A percentile compares a stretch with the other conserved stretches of the same genome.
These are phyloP conservation scores for Pestalotiopsis sp. DNA, from an alignment of 2,329 filamentous ascomycete genomes.

Conservation along the genomic window DNA sequence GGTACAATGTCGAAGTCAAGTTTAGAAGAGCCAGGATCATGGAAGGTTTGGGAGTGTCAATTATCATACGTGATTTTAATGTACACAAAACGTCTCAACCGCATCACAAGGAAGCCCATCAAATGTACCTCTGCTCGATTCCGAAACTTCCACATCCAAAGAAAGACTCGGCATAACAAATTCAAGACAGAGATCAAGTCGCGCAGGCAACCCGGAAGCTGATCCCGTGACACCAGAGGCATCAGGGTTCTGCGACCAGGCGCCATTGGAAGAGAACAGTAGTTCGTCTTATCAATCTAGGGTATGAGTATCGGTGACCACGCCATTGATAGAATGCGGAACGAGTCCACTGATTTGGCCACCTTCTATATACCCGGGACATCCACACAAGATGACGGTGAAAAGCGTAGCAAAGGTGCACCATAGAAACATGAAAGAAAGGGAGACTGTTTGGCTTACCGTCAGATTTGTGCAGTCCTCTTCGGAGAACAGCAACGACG, in stretches of 20 bases:
- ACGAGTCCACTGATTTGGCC: slow-evolving; percentile 48
- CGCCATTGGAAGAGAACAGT: slow-evolving; percentile 27
- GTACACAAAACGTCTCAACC: not conserved
- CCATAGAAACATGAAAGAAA: not conserved
- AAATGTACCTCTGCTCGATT: slow-evolving; percentile 55
- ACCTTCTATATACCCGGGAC: slow-evolving; percentile 63
- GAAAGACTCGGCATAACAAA: slow-evolving; percentile 48
- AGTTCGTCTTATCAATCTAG: slow-evolving; percentile 48
- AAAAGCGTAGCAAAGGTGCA: slow-evolving; percentile 15
- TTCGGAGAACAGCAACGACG: slow-evolving; percentile 72
- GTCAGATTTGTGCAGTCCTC: slow-evolving; percentile 60
- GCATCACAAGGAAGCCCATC: not conserved
- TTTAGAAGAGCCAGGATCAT: not conserved
- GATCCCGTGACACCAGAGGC: slow-evolving; percentile 42
- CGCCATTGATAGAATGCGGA: slow-evolving; percentile 48
- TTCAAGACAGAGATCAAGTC: slow-evolving; percentile 34
- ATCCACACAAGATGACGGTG: slow-evolving; percentile 12
- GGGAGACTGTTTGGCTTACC: slow-evolving; percentile 33
- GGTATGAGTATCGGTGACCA: slow-evolving; percentile 72
- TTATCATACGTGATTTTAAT: not conserved
- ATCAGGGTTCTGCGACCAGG: slow-evolving; percentile 38
- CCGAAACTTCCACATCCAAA: slow-evolving; percentile 49
- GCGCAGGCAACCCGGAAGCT: slow-evolving; percentile 16
- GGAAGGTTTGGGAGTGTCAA: not conserved
- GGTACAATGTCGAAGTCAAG: not conserved